Evolutionary conservation across 768 basidiomycete genomes (phyloP), one percentile per base, ranked within the genome.

Genomic region (Megacollybia marginata): DNA sequence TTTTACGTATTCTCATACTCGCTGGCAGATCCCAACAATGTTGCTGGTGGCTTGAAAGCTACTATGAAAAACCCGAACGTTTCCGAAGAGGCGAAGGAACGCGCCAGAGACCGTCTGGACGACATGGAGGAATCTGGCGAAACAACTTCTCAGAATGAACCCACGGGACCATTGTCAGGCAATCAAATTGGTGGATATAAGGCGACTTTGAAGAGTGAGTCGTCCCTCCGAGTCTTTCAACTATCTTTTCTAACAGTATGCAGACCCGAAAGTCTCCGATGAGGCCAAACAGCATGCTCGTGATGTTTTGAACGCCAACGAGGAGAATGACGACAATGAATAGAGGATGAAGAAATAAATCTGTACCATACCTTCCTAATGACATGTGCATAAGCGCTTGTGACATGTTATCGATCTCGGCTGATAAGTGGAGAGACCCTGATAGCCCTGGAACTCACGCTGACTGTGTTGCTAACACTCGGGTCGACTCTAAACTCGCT

Each of bases 31-130:
- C 23, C 23, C 48, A 42, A 62, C 7, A 72, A 69, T 51, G 76
- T 77, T 44, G 67, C 71, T 20, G 77, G 75, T 1, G 81, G 81
- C 32, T 64, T 78, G 48, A 81, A 80, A 57, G 79, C 80, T n/a
- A 68, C 79, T 9, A 67, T 81, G 5, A 66, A 72, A 58, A 82
- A 83, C 58, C 80, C 79, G 9, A 69, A 75, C 47, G 76, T 81
- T 40, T 80, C 78, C 4, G 66, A 69, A 1, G 74, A 75, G 51
- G 82, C 80, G 0, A 80, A 80, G 57, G 62, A 66, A 42, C 67
- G 69, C 15, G 82, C 80, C 7, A 56, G 56, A 9, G 62, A 74
- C 42, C 66, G 68, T 10, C 69, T 84, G 16, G 65, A 73, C 12
- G 55, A 67, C 8, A 62, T 69, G 58, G 62, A 56, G 7, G 50